Evolutionary conservation across 1,284 basidiomycete genomes (phyloP), one percentile per base, ranked within the genome.

Genomic region (Moesziomyces parantarcticus): DNA sequence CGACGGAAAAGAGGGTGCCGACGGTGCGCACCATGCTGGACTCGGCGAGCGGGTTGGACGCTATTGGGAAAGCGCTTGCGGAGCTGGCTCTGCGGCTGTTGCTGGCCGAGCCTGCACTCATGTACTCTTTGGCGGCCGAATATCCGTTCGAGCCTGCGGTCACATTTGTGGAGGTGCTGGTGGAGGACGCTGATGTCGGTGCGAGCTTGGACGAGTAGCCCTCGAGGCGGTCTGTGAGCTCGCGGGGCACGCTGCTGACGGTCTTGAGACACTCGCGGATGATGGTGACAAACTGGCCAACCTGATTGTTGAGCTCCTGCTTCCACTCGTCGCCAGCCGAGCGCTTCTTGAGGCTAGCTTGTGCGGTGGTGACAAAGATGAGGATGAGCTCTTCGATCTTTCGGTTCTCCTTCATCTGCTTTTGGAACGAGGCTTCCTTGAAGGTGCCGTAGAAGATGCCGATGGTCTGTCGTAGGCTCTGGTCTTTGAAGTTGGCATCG

Each of bases 301-400:
- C 93, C 79, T 97, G 94, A 63, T 89, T 90, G 84, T 97, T 94
- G 57, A 97, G 88, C 83, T 97, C 93, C 52, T 89, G 83, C 84
- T 97, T 97, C 94, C 95, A 97, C 55, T 75, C 78, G 47, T 97
- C 93, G n/a, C 85, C 86, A 89, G 80, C 34, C 2, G 76, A 53
- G 90, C 92, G 84, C 85, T 97, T 96, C 87, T 90, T 67, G 41
- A 83, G 57, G 48, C 70, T 63, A 8, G 69, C 65, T 45, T 83
- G 80, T 0, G 82, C 92, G 45, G 93, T 90, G 3, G 94, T 92
- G 16, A 95, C 94, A 80, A 97, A 98, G 87, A 92, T 91, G 52
- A 99, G 88, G 67, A 99, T 96, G 61, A 99, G 89, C 74, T 97
- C 94, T 85, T 99, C 97, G 54, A 98, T 92, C 86, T 96, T 97